These are phyloP conservation scores for Serendipita sp. DNA, from an alignment of 768 basidiomycete genomes.

Conservation along the genomic window DNA sequence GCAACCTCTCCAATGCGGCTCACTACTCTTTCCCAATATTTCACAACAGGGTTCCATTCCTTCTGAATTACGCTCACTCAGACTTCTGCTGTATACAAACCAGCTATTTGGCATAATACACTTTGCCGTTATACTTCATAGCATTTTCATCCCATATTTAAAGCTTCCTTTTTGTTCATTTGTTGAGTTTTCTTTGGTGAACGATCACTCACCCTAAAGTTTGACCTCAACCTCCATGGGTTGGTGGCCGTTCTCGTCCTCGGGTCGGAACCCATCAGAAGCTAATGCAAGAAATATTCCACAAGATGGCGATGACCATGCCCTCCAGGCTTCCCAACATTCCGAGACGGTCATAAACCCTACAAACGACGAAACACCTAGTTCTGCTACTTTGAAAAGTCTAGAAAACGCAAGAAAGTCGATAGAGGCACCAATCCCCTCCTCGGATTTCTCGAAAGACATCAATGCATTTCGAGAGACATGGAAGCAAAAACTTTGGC, in stretches of 20 bases:
- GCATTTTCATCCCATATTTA: background rate
- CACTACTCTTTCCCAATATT: background rate
- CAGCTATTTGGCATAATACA: background rate
- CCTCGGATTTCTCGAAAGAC: too few species aligned
- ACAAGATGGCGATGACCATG: too few species aligned
- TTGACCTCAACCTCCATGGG: background rate
- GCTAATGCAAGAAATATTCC: too few species aligned
- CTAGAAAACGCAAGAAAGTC: too few species aligned
- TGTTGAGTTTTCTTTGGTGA: background rate
- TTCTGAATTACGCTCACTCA: background rate
- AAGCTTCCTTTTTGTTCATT: background rate
- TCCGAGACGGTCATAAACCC: too few species aligned
- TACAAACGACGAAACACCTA: too few species aligned
- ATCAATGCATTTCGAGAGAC: background rate
- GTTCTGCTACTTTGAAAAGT: too few species aligned
- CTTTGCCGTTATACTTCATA: background rate
- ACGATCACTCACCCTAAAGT: background rate
- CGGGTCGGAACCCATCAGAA: background rate
- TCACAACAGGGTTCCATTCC: background rate
- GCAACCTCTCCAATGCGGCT: too few species aligned
- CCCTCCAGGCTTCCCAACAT: too few species aligned
- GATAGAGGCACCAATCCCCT: too few species aligned
- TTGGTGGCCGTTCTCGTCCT: slow-evolving; percentile 3
- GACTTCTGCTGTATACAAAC: background rate
- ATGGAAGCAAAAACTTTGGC: background rate